These are phyloP conservation scores for Wickerhamomyces silvicola DNA, from an alignment of 805 yeast genomes.

Conservation along the genomic window DNA sequence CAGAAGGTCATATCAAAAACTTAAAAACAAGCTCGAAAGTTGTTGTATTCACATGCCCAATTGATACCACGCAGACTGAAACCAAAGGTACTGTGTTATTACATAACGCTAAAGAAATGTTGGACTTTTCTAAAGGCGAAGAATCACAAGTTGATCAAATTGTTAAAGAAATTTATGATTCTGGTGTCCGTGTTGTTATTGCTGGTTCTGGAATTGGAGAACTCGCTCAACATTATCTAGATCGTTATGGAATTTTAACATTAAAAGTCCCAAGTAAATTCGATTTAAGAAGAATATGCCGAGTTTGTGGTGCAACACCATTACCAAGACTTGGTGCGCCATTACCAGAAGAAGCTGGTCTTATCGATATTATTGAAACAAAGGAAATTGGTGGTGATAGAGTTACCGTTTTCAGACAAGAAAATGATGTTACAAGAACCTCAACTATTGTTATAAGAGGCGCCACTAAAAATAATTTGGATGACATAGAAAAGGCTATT, in stretches of 20 bases:
- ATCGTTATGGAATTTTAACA: constrained; percentile 78
- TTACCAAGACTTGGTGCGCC: constrained; percentile 93
- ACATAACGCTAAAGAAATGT: constrained; percentile 95
- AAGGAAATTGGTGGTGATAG: constrained; percentile 96
- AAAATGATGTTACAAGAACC: constrained; percentile 57
- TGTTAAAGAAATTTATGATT: constrained; percentile 72
- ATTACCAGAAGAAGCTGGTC: constrained; percentile 88
- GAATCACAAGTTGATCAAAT: constrained; percentile 86
- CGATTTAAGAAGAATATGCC: constrained; percentile 86
- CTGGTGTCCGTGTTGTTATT: constrained; percentile 82
- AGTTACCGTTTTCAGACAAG: constrained; percentile 89
- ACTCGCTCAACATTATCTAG: constrained; percentile 85
- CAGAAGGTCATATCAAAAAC: constrained; percentile 84
- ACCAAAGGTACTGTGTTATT: constrained; percentile 95
- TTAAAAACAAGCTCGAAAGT: constrained; percentile 65
- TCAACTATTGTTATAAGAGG: constrained; percentile 93
- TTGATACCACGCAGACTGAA: constrained; percentile 94
- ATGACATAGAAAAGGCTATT: constrained; percentile 93
- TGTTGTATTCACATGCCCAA: constrained; percentile 88
- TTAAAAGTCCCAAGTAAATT: constrained; percentile 90
- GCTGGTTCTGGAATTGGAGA: constrained; percentile 97
- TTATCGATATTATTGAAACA: constrained; percentile 81
- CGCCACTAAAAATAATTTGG: constrained; percentile 89
- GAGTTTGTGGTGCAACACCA: constrained; percentile 97
- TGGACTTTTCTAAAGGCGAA: constrained; percentile 93